Evolutionary conservation across 148 eudicot species (phyloP).

Genomic region (Vaccinium vitisidaea): DNA sequence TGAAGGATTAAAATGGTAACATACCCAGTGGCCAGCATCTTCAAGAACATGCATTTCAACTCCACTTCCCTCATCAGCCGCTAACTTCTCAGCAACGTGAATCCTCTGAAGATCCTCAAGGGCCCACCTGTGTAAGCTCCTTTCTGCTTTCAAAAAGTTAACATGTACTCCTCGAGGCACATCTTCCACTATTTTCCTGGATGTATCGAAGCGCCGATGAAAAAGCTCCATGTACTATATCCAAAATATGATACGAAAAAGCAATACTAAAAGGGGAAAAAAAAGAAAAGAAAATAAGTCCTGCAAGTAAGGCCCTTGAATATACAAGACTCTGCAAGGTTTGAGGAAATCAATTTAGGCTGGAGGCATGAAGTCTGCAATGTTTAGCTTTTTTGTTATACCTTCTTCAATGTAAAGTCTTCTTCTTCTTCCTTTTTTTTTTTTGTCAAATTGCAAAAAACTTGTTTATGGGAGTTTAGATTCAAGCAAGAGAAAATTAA

Average conservation of each 20-base stretch:
- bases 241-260: neutral
- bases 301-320: neutral
- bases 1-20: slow-evolving; percentile 19
- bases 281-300: neutral
- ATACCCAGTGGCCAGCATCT: slow-evolving; percentile 98
- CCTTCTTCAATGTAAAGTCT: neutral
- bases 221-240: neutral
- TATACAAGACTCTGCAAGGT: neutral
- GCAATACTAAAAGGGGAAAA: neutral
- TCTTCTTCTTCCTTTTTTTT: neutral
- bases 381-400: neutral
- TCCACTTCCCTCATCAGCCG: slow-evolving; percentile 80
- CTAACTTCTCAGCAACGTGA: slow-evolving; percentile 88
- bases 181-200: slow-evolving; percentile 86
- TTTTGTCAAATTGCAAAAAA: neutral
- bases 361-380: neutral
- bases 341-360: neutral
- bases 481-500: neutral
- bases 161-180: slow-evolving; percentile 91
- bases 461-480: neutral
- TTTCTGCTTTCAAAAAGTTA: slow-evolving; percentile 88
- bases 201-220: slow-evolving; percentile 2
- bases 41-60: slow-evolving; percentile 96
- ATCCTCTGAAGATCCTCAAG: slow-evolving; percentile 80
- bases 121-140: slow-evolving; percentile 96